phyloP scores from a whole-genome alignment of 495 filamentous ascomycete genomes.

The Trichoderma gamsii region DNA sequence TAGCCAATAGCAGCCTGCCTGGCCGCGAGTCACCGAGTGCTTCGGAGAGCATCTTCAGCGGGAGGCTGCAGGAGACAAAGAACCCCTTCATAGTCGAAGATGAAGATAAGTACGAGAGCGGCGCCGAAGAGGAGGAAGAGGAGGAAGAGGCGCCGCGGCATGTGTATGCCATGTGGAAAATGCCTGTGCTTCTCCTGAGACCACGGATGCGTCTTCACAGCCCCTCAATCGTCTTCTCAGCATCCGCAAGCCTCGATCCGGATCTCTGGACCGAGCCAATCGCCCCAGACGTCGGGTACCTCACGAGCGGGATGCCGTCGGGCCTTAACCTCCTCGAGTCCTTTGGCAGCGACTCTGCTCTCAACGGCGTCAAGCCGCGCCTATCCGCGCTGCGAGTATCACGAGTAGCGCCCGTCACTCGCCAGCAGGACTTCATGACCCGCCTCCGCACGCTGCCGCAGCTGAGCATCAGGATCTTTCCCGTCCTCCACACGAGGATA shows the following conservation, averaged over 20 bases:
- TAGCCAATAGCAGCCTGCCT: slow-evolving; percentile 52
- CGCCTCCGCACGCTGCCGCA: slow-evolving; percentile 59
- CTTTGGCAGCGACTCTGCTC: slow-evolving; percentile 60
- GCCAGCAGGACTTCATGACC: slow-evolving; percentile 48
- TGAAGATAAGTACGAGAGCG: slow-evolving; percentile 38
- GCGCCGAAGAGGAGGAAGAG: slow-evolving; percentile 22
- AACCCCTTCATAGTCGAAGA: slow-evolving; percentile 59
- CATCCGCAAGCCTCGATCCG: slow-evolving; percentile 61
- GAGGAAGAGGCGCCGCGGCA: slow-evolving; percentile 33
- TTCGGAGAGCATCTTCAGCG: slow-evolving; percentile 61
- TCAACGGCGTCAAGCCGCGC: slow-evolving; percentile 60
- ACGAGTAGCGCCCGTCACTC: slow-evolving; percentile 58
- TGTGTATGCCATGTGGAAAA: slow-evolving; percentile 74
- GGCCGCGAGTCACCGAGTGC: slow-evolving; percentile 43
- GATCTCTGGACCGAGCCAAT: slow-evolving; percentile 44
- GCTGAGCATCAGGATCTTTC: slow-evolving; percentile 65
- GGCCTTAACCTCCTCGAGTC: slow-evolving; percentile 79
- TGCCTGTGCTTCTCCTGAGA: slow-evolving; percentile 67
- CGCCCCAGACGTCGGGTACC: slow-evolving; percentile 59
- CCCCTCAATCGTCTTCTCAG: slow-evolving; percentile 69
- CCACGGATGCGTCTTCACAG: slow-evolving; percentile 73
- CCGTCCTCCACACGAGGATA: slow-evolving; percentile 77
- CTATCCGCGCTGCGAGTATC: slow-evolving; percentile 76
- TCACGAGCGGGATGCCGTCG: slow-evolving; percentile 66
- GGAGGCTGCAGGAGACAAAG: slow-evolving; percentile 50